Conservation (phyloP, 1,284 basidiomycete species). For the Sphagnurus paluster region DNA sequence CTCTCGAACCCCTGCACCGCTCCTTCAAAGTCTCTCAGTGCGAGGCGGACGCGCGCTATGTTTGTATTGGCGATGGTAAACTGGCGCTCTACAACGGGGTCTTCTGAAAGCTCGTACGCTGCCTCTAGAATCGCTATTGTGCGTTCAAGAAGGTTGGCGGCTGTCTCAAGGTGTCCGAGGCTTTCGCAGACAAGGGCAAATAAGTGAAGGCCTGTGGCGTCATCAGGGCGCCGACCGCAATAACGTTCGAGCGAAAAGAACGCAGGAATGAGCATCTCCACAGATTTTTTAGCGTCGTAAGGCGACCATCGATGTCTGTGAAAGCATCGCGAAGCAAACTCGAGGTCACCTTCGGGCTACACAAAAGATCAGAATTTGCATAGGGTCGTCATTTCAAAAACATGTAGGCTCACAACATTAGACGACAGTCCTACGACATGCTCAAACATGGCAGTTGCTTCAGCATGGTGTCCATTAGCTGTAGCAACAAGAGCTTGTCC, state of each 20-base stretch:
- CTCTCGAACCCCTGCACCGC: constrained; percentile 76
- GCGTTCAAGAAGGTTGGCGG: constrained; percentile 57
- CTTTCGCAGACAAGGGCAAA: constrained; percentile 86
- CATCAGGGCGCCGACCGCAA: constrained; percentile 64
- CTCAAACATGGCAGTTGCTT: constrained; percentile 75
- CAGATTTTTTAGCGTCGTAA: constrained; percentile 26
- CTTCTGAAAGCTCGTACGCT: constrained; percentile 87
- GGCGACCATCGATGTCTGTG: constrained; percentile 35
- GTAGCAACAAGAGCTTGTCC: constrained; percentile 88
- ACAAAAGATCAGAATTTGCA: constrained; percentile 11
- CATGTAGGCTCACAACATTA: constrained; percentile 56
- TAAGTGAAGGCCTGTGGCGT: constrained; percentile 82
- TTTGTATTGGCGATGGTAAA: constrained; percentile 86
- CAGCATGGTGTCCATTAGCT: constrained; percentile 59
- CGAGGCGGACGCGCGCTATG: constrained; percentile 76
- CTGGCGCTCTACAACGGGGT: constrained; percentile 69
- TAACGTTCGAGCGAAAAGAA: constrained; percentile 85
- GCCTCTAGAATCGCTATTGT: constrained; percentile 80
- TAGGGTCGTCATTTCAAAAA: too few species aligned
- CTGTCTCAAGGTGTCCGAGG: constrained; percentile 71
- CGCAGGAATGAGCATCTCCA: constrained; percentile 62
- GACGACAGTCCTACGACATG: constrained; percentile 78
- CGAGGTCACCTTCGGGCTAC: constrained; percentile 84
- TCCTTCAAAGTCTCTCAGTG: constrained; percentile 54
- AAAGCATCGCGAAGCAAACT: constrained; percentile 72